Conservation (phyloP, 306 rosid genomes). For the Sicyos edulis region DNA sequence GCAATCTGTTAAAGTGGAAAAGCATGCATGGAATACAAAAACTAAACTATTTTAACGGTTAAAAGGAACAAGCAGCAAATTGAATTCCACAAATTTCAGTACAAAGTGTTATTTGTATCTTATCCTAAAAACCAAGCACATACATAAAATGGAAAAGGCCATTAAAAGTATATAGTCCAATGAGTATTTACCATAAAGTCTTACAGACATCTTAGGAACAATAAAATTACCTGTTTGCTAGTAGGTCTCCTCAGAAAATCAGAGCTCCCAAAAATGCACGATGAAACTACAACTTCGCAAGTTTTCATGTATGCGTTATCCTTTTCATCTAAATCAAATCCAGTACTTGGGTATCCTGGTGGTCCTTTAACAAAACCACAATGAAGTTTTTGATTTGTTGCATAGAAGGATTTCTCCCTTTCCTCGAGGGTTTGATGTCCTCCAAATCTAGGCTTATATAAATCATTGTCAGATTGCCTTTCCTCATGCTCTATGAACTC, state of each 20-base stretch:
- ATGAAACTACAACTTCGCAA: slow-evolving; percentile 79
- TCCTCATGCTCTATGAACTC: slow-evolving; percentile 57
- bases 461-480: slow-evolving; percentile 22
- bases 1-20: neutral
- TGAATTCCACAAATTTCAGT: neutral
- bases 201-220: slow-evolving; percentile 2
- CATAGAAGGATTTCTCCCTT: slow-evolving; percentile 72
- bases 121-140: neutral
- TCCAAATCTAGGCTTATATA: slow-evolving; percentile 66
- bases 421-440: slow-evolving; percentile 72
- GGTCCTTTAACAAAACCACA: slow-evolving; percentile 79
- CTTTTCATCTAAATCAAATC: slow-evolving; percentile 66
- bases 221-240: slow-evolving; percentile 52
- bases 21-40: neutral
- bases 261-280: slow-evolving; percentile 95
- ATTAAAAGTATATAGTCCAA: neutral
- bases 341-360: slow-evolving; percentile 52
- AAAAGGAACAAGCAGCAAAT: neutral
- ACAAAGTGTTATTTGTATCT: neutral
- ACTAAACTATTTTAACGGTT: neutral
- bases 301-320: slow-evolving; percentile 59
- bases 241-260: slow-evolving; percentile 92
- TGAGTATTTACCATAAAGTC: slow-evolving; percentile 10
- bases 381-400: slow-evolving; percentile 58
- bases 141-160: slow-evolving; percentile 2